Evolutionary conservation across 768 basidiomycete genomes (phyloP).

Genomic region (Mycena leptocephala): DNA sequence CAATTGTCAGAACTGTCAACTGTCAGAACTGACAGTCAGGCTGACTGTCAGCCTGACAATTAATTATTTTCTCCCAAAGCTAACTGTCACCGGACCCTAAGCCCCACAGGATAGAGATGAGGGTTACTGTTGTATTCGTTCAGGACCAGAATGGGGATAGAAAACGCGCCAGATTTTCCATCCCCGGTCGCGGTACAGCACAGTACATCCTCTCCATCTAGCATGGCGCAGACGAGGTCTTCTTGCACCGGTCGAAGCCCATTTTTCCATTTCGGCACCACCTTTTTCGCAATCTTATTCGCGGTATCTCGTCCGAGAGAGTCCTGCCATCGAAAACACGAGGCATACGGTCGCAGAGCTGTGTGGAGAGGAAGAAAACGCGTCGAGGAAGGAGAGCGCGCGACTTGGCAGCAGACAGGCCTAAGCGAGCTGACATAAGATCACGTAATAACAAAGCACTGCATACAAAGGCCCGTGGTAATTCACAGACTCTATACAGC

Average conservation of each 20-base stretch:
- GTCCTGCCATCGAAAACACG: neutral
- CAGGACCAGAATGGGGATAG: neutral
- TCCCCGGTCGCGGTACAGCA: conserved; percentile 3
- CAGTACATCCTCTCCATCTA: neutral
- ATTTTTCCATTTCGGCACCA: neutral
- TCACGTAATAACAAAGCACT: no score
- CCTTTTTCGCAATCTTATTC: neutral
- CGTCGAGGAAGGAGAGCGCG: no score
- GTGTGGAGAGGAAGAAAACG: neutral
- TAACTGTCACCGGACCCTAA: no score
- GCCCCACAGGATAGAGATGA: neutral
- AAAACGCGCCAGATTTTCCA: neutral
- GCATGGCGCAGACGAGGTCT: neutral
- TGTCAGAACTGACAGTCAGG: no score
- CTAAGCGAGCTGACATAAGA: no score
- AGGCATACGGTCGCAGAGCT: neutral
- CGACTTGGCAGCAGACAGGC: no score
- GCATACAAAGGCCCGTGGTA: no score
- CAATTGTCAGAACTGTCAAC: no score
- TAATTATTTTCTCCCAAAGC: no score
- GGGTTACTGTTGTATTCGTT: neutral
- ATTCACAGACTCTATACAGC: no score
- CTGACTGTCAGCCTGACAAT: no score
- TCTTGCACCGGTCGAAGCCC: neutral
- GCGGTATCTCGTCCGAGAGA: neutral